Evolutionary conservation across 176 grass and related monocot species (phyloP), one percentile per base, ranked within the genome.

Genomic region (Eremochloa ophiuroides): DNA sequence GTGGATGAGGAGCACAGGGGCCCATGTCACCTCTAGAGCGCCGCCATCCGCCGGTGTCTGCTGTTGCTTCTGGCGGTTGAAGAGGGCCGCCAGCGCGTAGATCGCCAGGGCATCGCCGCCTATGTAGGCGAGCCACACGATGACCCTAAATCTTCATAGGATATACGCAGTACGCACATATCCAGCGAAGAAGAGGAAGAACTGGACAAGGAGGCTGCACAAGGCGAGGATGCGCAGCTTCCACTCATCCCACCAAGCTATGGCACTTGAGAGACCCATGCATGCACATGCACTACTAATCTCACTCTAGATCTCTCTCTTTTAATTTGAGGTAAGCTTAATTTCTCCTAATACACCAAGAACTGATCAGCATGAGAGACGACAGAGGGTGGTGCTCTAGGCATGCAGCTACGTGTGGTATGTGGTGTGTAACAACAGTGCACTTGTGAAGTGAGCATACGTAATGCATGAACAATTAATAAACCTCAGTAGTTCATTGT

Each of bases 131-230:
- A 78, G 3, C 61, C 41, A 66, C 6, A 39, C 34, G 0, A 67
- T 2, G 9, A 38, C 18, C 64, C 64, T 67, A 9, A 67, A 20
- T 20, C 18, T 11, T 38, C 35, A 0, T 13, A 41, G 5, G 66
- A 1, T 0, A 11, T 41, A 25, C 0, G 0, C 3, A 6, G 0
- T 0, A 18, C 42, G 69, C 42, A 47, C 25, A 8, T 4, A 4
- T 0, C 0, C 1, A 1, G 41, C 3, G 15, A 47, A 4, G 41
- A 18, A 2, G 25, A 71, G 69, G 69, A 47, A 28, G 26, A 28
- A 30, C 15, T 71, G 69, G 6, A 71, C 3, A 9, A 5, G 10
- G 41, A 71, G 13, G 39, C 67, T 70, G 39, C 39, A 42, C 67
- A 70, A 4, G 23, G 44, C n/a, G 1, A 70, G 67, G 67, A 70